A percentile compares a stretch with the other conserved stretches of the same genome.
These are phyloP conservation scores for Leishmania martiniquensis DNA, from an alignment of 208 protist species.

Conservation along the genomic window DNA sequence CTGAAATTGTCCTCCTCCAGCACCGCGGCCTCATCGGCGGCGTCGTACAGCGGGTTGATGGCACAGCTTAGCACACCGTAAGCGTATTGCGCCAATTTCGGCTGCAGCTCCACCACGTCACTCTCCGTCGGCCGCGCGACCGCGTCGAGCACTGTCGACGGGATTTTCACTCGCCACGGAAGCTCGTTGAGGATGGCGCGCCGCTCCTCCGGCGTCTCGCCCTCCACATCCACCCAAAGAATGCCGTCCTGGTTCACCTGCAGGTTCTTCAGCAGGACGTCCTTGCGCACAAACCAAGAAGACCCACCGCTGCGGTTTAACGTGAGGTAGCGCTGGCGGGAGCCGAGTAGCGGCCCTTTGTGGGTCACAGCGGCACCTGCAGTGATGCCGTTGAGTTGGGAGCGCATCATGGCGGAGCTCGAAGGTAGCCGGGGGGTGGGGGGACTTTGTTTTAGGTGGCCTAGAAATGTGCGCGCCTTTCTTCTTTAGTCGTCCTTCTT, in stretches of 20 bases:
- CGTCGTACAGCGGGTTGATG: conserved; percentile 26
- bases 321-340: conserved; percentile 29
- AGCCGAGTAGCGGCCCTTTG: background rate
- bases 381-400: conserved; percentile 5
- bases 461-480: background rate
- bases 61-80: conserved; percentile 63
- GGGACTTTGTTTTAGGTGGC: background rate
- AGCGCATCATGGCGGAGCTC: conserved; percentile 8
- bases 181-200: conserved; percentile 37
- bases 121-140: conserved; percentile 55
- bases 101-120: conserved; percentile 71
- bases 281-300: conserved; percentile 15
- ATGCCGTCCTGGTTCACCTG: conserved; percentile 25
- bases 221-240: conserved; percentile 65
- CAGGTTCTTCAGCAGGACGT: conserved; percentile 34
- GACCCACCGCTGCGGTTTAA: conserved; percentile 30
- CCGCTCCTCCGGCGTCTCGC: conserved; percentile 39
- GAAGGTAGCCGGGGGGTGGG: background rate
- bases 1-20: conserved; percentile 25
- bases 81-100: conserved; percentile 45
- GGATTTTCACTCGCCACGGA: conserved; percentile 37
- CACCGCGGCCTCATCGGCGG: conserved; percentile 8
- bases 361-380: background rate
- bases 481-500: background rate
- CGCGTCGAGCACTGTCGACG: conserved; percentile 47